phyloP scores from a whole-genome alignment of 495 filamentous ascomycete genomes.

The Pyrenula massariospora region DNA sequence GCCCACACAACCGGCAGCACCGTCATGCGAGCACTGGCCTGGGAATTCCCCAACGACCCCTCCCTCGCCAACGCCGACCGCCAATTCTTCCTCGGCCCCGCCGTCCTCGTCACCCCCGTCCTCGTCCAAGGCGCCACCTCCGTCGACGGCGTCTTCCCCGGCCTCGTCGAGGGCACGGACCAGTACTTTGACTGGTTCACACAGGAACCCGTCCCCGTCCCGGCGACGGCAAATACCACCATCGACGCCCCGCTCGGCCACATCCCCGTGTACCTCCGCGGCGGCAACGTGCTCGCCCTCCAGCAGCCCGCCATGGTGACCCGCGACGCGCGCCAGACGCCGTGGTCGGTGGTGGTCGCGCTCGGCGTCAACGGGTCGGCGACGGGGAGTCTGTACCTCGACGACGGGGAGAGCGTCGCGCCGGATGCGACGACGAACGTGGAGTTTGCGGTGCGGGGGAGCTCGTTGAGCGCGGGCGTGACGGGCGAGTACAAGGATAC shows the following conservation, averaged over 20 bases:
- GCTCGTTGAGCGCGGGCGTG: slow-evolving; percentile 31
- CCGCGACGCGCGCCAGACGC: slow-evolving; percentile 46
- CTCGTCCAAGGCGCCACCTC: slow-evolving; percentile 51
- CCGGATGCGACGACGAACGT: slow-evolving; percentile 47
- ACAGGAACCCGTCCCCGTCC: slow-evolving; percentile 35
- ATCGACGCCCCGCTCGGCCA: slow-evolving; percentile 66
- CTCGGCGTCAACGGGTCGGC: slow-evolving; percentile 46
- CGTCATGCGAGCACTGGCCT: slow-evolving; percentile 69
- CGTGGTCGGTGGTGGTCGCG: slow-evolving; percentile 59
- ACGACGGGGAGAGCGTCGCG: slow-evolving; percentile 57
- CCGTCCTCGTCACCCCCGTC: slow-evolving; percentile 62
- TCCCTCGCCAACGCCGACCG: slow-evolving; percentile 52
- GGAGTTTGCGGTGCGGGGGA: slow-evolving; percentile 37
- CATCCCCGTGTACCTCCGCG: slow-evolving; percentile 67
- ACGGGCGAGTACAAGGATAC: slow-evolving; percentile 45
- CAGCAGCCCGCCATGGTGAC: slow-evolving; percentile 67
- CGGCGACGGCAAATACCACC: slow-evolving; percentile 54
- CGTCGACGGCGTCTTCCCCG: slow-evolving; percentile 71
- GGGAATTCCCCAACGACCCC: slow-evolving; percentile 76
- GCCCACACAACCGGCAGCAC: slow-evolving; percentile 60
- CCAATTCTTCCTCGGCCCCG: slow-evolving; percentile 68
- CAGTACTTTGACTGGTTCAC: slow-evolving; percentile 84
- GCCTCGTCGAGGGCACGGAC: slow-evolving; percentile 36
- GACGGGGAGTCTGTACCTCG: slow-evolving; percentile 59
- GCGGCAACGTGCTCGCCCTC: slow-evolving; percentile 55